Evolutionary conservation across 2,329 filamentous ascomycete genomes (phyloP).

Genomic region (Trichoderma guizhouense): DNA sequence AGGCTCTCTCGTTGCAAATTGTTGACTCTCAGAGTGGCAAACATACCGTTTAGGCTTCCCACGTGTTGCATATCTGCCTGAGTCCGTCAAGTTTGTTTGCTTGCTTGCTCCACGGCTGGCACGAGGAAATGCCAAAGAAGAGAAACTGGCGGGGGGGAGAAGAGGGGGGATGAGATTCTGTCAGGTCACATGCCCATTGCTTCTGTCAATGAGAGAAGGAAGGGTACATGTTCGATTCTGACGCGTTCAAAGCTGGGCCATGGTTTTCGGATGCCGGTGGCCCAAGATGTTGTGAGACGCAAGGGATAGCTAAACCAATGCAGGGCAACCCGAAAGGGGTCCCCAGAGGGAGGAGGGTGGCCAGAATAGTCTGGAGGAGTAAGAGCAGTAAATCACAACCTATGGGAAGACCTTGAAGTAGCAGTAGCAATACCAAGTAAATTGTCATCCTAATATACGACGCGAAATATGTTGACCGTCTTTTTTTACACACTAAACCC

Average conservation of each 20-base stretch:
- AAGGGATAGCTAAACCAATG: constrained; percentile 3
- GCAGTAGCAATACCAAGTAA: neutral
- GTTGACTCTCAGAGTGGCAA: neutral
- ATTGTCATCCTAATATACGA: neutral
- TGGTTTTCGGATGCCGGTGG: neutral
- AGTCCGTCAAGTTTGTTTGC: neutral
- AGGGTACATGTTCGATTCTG: neutral
- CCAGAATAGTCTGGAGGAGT: neutral
- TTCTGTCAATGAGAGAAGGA: neutral
- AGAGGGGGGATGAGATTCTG: neutral
- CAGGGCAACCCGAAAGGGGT: constrained; percentile 2
- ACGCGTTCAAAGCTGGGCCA: neutral
- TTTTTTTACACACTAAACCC: neutral
- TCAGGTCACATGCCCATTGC: neutral
- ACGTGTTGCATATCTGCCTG: neutral
- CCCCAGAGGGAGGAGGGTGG: neutral
- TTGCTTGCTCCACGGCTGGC: neutral
- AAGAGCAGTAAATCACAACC: neutral
- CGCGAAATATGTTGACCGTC: neutral
- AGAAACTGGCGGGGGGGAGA: constrained; percentile 4
- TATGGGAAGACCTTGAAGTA: neutral
- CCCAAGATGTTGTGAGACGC: constrained; percentile 5
- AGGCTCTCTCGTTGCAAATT: neutral
- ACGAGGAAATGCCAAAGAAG: neutral
- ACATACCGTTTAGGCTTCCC: neutral